phyloP scores from a whole-genome alignment of 2,329 filamentous ascomycete genomes.

The Monilinia vaccinii-corymbosi region DNA sequence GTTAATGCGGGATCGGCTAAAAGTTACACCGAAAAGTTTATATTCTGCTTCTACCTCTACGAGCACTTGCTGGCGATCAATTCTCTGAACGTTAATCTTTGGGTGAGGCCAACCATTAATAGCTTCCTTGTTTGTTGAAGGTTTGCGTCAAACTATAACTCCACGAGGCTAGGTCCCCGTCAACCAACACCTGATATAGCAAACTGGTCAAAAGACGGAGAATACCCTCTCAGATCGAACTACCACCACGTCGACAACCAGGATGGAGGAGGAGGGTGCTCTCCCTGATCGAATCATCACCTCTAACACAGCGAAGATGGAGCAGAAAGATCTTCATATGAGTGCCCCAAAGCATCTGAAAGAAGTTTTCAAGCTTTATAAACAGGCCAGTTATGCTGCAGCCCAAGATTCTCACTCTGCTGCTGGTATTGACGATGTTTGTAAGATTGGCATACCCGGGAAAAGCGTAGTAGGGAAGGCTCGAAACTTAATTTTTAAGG shows the following conservation, averaged over 20 bases:
- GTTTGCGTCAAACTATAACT: neutral
- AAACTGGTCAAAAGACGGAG: too few relatives aligned
- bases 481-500: neutral
- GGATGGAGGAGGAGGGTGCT: neutral
- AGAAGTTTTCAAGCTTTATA: constrained; percentile 60
- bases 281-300: neutral
- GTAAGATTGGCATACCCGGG: neutral
- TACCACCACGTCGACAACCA: neutral
- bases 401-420: neutral
- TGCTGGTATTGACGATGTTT: neutral
- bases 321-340: constrained; percentile 61
- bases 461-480: neutral
- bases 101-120: neutral
- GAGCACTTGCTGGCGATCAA: too few relatives aligned
- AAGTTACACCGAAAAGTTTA: neutral
- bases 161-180: neutral
- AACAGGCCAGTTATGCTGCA: constrained; percentile 12
- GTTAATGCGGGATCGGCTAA: neutral
- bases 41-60: too few relatives aligned
- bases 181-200: neutral
- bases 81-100: too few relatives aligned
- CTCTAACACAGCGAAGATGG: neutral
- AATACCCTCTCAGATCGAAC: too few relatives aligned
- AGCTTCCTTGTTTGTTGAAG: neutral
- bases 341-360: constrained; percentile 64